These are phyloP conservation scores for Rhynchosporium graminicola DNA, from an alignment of 2,329 filamentous ascomycete genomes.

Conservation along the genomic window DNA sequence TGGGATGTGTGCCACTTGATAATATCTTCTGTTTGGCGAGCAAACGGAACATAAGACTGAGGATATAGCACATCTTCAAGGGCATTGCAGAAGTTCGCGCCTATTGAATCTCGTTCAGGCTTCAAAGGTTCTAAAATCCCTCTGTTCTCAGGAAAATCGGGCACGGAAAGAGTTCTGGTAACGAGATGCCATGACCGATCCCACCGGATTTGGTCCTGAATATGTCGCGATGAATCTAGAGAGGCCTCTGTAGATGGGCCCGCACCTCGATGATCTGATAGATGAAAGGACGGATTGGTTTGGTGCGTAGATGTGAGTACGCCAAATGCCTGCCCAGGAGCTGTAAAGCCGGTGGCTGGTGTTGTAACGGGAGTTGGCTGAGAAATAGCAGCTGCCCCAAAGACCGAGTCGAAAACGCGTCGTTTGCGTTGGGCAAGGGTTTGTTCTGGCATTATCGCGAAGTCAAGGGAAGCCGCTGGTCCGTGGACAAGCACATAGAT, in stretches of 20 bases:
- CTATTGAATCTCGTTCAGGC: slow-evolving; percentile 37
- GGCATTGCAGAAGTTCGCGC: slow-evolving; percentile 50
- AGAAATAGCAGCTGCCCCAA: slow-evolving; percentile 32
- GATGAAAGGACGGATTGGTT: slow-evolving; percentile 4
- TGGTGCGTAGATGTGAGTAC: slow-evolving; percentile 19
- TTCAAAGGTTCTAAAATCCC: slow-evolving; percentile 27
- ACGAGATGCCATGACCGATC: slow-evolving; percentile 64
- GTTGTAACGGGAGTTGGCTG: slow-evolving; percentile 38
- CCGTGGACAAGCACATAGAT: neutral
- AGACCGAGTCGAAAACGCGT: slow-evolving; percentile 41
- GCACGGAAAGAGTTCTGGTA: slow-evolving; percentile 57
- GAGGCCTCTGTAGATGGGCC: slow-evolving; percentile 9
- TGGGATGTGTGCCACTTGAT: slow-evolving; percentile 62
- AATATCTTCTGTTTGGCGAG: slow-evolving; percentile 56
- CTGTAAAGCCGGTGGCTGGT: slow-evolving; percentile 32
- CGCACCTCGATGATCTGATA: slow-evolving; percentile 14
- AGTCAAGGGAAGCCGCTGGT: neutral
- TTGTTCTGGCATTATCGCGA: slow-evolving; percentile 20
- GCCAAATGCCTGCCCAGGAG: slow-evolving; percentile 35
- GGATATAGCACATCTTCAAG: slow-evolving; percentile 56
- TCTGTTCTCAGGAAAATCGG: slow-evolving; percentile 53
- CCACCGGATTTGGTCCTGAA: slow-evolving; percentile 52
- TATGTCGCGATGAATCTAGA: slow-evolving; percentile 25
- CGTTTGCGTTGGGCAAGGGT: slow-evolving; percentile 26
- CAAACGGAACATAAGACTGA: slow-evolving; percentile 48